These are phyloP conservation scores for Ligustrum vulgare DNA, from an alignment of 257 asterid species.

Conservation along the genomic window DNA sequence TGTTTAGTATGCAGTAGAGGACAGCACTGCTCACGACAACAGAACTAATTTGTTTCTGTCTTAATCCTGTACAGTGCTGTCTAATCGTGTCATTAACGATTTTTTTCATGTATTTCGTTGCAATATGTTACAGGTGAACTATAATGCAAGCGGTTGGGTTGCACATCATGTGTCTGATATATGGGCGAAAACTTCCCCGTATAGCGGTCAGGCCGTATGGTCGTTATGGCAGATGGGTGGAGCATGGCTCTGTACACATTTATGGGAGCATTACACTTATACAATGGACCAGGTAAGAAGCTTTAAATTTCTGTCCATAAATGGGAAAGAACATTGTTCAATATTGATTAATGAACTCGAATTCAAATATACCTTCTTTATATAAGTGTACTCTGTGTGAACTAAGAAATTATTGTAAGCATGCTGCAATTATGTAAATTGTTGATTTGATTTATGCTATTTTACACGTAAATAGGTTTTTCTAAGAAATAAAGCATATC, in stretches of 20 bases:
- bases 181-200: slow-evolving; percentile 84
- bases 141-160: slow-evolving; percentile 79
- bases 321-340: neutral
- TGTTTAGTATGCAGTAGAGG: neutral
- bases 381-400: neutral
- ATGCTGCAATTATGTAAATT: neutral
- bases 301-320: neutral
- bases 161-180: slow-evolving; percentile 77
- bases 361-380: neutral
- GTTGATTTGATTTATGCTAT: slow-evolving; percentile 5
- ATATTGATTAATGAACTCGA: neutral
- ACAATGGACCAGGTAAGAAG: slow-evolving; percentile 66
- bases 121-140: slow-evolving; percentile 79
- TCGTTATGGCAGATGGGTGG: slow-evolving; percentile 91
- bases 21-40: neutral
- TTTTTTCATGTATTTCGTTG: slow-evolving; percentile 47
- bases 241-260: slow-evolving; percentile 82
- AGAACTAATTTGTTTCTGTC: neutral
- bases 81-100: neutral
- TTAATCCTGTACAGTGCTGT: neutral
- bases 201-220: slow-evolving; percentile 60
- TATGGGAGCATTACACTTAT: slow-evolving; percentile 78
- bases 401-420: neutral
- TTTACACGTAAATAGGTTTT: slow-evolving; percentile 39
- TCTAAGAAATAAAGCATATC: slow-evolving; percentile 57